A percentile compares a stretch with the other conserved stretches of the same genome.
Conservation (phyloP, 371 early-diverging fungal genomes). For the Syncephalastrum racemosum region DNA sequence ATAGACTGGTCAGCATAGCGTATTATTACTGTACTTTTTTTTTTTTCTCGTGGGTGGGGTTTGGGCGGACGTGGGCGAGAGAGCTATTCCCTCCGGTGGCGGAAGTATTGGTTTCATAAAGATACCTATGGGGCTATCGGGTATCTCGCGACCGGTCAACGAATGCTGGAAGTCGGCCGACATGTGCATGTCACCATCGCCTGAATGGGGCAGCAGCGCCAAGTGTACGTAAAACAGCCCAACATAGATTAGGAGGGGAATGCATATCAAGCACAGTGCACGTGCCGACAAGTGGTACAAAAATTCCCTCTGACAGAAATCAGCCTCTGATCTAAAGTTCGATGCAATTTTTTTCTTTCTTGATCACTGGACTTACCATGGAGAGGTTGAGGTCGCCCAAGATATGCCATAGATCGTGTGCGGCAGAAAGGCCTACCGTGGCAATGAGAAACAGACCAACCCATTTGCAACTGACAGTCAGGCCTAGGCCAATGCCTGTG, state of each 20-base stretch:
- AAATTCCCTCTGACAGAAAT: conserved; percentile 44
- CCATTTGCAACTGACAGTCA: conserved; percentile 79
- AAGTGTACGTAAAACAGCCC: conserved; percentile 90
- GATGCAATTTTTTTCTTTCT: conserved; percentile 1
- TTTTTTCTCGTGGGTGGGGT: no score
- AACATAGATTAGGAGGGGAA: conserved; percentile 85
- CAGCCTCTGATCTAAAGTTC: not conserved
- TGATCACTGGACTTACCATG: conserved; percentile 31
- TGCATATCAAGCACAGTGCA: conserved; percentile 72
- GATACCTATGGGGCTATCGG: conserved; percentile 38
- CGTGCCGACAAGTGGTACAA: conserved; percentile 65
- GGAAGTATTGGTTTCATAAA: not conserved
- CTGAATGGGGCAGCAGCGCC: conserved; percentile 62
- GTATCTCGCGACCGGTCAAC: conserved; percentile 70
- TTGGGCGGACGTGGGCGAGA: no score
- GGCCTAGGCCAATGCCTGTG: conserved; percentile 73
- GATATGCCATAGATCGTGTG: conserved; percentile 86
- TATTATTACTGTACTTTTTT: not conserved
- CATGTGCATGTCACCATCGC: conserved; percentile 94
- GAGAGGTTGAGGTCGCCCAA: conserved; percentile 68
- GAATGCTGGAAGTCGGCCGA: conserved; percentile 85
- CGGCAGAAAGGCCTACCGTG: conserved; percentile 78
- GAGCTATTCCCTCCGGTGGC: no score
- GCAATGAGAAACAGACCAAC: conserved; percentile 91
- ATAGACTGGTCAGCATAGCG: conserved; percentile 1